Base-by-base conservation (phyloP, 2,329 filamentous ascomycete species). In the Ophioceras dolichostomum region DNA sequence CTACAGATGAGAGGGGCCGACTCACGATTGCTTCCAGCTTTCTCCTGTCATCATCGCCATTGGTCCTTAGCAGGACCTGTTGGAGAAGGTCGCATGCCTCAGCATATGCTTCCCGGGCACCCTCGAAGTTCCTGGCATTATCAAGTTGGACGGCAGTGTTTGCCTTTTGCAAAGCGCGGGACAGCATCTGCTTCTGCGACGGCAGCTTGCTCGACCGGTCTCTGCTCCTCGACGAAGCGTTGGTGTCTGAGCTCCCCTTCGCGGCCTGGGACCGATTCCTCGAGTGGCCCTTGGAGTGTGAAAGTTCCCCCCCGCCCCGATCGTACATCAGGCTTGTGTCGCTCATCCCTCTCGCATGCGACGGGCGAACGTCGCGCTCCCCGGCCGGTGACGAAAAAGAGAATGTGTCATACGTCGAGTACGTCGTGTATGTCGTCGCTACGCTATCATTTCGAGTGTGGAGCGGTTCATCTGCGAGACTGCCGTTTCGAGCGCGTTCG, bases 81-180 rank as follows among this genome's bases (percentile, higher is more conserved):
- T 89, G 81, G 38, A 98, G 64, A 41, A 98, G 67, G 39, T 79
- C 74, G 54, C 91, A 98, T 4, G 93, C 91, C 59, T 98, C 91
- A 10, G 74, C 69, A 55, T 98, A 98, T 12, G 89, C 87, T 50
- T 86, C 76, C 53, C 93, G 79, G 14, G 91, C 91, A 29, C 85
- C 87, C 55, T 89, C 84, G 44, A 91, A 89, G 52, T 96, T 94
- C 51, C 91, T 84, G 12, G 86, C 87, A 70, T 95, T 96, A 60
- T 98, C 91, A 29, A 98, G 73, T 47, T 95, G 73, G 19, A 98
- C 91, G 17, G 91, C 91, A 10, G 85, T 89, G 53, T 98, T 95
- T 35, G 91, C 91, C 61, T 95, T 94, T 54, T 94, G 83, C 38
- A 98, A 65, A 1, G 91, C 91, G 49, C 83, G 84, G n/a, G 89